phyloP scores from a whole-genome alignment of 208 protist genomes.

The Leishmania turanica region DNA sequence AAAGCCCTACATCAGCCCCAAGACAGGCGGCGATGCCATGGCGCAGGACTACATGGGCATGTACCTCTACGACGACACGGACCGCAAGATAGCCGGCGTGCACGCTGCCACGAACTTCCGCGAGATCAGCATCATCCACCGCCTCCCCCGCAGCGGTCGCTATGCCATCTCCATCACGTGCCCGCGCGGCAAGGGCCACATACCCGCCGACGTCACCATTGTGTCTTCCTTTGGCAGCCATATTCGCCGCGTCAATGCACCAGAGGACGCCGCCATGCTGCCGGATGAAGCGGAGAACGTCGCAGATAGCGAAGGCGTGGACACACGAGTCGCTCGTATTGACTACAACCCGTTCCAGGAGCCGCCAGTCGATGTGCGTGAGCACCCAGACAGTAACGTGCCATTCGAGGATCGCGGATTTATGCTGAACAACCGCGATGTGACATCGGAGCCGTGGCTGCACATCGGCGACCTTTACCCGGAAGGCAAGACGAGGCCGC shows the following conservation, averaged over 20 bases:
- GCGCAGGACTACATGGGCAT: conserved; percentile 78
- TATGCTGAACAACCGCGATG: conserved; percentile 47
- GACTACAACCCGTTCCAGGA: conserved; percentile 59
- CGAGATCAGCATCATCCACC: conserved; percentile 71
- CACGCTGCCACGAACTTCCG: conserved; percentile 84
- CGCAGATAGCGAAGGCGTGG: conserved; percentile 61
- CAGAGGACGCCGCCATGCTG: conserved; percentile 64
- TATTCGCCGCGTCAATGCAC: conserved; percentile 59
- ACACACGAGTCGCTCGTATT: conserved; percentile 48
- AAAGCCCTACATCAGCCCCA: conserved; percentile 46
- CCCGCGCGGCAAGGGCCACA: conserved; percentile 52
- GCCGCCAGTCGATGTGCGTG: conserved; percentile 27
- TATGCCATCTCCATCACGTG: conserved; percentile 78
- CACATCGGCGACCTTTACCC: conserved; percentile 77
- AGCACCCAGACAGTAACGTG: conserved; percentile 55
- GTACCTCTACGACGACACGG: conserved; percentile 79
- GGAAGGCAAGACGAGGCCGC: conserved; percentile 53
- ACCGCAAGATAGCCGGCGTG: conserved; percentile 61
- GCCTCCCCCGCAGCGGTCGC: conserved; percentile 48
- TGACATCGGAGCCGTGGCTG: conserved; percentile 53
- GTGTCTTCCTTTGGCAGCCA: conserved; percentile 42
- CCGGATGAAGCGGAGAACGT: conserved; percentile 65
- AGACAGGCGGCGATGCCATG: conserved; percentile 64
- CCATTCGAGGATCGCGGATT: conserved; percentile 60
- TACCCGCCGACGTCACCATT: conserved; percentile 56